Base-by-base conservation (phyloP, 2,329 filamentous ascomycete species). In the Truncatella angustata region DNA sequence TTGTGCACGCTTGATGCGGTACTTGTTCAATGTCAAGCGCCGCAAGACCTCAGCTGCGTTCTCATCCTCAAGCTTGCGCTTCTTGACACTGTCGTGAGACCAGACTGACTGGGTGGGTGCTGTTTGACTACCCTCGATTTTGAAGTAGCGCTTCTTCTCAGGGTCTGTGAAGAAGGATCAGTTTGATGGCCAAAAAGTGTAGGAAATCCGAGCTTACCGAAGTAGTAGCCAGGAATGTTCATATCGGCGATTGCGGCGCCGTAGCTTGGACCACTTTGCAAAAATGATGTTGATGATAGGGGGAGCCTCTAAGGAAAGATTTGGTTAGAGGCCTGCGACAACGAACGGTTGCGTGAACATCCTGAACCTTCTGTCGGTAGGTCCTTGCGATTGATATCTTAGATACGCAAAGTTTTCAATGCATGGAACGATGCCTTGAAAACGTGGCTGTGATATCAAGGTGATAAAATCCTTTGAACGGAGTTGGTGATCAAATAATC, bases 121-220 rank as follows among this genome's bases (percentile, higher is more conserved):
- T 14, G 74, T 75, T 50, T 79, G 74, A 35, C 80, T 74, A 42
- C 75, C 78, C 63, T 87, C 81, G 46, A 89, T 79, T 60, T 82
- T 85, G 68, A 88, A 90, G 62, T 88, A 90, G 57, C 82, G 86
- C 34, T 77, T 78, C 65, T 82, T 87, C 39, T 76, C 75, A 12
- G 67, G 48, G 54, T 85, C 82, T 84, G 49, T 6, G 28, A 32
- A 9, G 32, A 45, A n/a, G 9, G 1, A 34, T 50, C 34, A 34
- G 28, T 35, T 20, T n/a, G 24, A 21, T 43, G 18, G 37, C 12
- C 34, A 48, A 32, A 18, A 28, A 51, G 36, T 10, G n/a, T 18
- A 7, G 16, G 23, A 44, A 21, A 11, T 16, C 4, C 9, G 12
- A 26, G 56, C 50, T 50, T 53, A 81, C 80, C 79, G 61, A 72